Evolutionary conservation across 345 rosid genomes (phyloP), one percentile per base, ranked within the genome.

Genomic region (Microcos paniculata): DNA sequence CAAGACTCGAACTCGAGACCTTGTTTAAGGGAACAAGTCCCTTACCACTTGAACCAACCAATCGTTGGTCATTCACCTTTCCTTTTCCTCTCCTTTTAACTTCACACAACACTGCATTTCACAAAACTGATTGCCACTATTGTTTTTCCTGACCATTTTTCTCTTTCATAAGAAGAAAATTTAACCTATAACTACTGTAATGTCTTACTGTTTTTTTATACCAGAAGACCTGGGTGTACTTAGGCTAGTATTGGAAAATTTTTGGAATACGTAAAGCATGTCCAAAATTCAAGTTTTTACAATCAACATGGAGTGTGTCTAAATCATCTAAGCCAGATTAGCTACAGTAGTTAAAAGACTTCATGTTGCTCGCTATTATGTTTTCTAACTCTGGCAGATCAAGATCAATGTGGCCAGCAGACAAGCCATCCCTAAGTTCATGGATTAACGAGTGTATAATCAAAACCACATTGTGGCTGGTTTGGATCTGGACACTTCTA

Each of bases 291-390:
- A 69, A 18, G 38, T 9, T 30, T 49, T 69, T 49, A 69, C 26
- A n/a, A 52, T 28, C 43, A 28, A 48, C 3, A 49, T 48, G 38
- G 18, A 28, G 14, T 10, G 58, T 18, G 40, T 33, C 42, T 52
- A 70, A 70, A 52, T n/a, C 31, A 70, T 33, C 46, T 18, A 46
- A 70, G 30, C 74, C 11, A 62, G 46, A 52, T 48, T 48, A 69
- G 58, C 18, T 28, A 49, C 14, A 43, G 0, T 48, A 1, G 21
- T n/a, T 45, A 10, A 48, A 68, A 68, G 55, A 24, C 33, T 28
- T 48, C 52, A 30, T 70, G 53, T 42, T 51, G 12, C 45, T 49
- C n/a, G 26, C 45, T 24, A 23, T 67, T 24, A 7, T 26, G 38
- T 67, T 43, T 67, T 45, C 38, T 43, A 14, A 15, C 26, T 67